Percentiles rank a stretch among this genome's conserved stretches.
Conservation (phyloP, 768 basidiomycete species). For the Fistulinella prunicolor region DNA sequence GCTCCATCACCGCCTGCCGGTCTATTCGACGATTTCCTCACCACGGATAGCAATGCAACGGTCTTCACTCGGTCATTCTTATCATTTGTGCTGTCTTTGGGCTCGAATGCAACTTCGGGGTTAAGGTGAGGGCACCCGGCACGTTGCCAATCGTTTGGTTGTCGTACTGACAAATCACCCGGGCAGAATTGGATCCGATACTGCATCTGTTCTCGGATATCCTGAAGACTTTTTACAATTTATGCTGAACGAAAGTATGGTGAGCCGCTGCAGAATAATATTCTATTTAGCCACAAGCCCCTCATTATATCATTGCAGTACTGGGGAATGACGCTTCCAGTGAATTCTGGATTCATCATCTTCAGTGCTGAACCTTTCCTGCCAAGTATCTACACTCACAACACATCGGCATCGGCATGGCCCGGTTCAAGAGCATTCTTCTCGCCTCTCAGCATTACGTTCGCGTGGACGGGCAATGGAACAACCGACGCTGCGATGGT, state of each 20-base stretch:
- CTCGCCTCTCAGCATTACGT: slow-evolving; percentile 47
- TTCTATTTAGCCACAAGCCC: not conserved
- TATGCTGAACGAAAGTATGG: slow-evolving; percentile 15
- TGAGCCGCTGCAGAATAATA: slow-evolving; percentile 6
- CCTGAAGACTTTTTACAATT: slow-evolving; percentile 15
- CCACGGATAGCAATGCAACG: not conserved
- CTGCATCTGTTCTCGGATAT: slow-evolving; percentile 24
- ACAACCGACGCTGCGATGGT: slow-evolving; percentile 40
- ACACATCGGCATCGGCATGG: not conserved
- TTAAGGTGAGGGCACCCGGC: slow-evolving; percentile 5
- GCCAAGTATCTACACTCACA: not conserved
- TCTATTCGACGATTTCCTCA: slow-evolving; percentile 28
- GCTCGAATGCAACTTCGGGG: not conserved
- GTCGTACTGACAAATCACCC: too few species aligned
- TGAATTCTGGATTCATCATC: not conserved
- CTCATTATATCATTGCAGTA: not conserved
- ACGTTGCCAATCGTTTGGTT: too few species aligned
- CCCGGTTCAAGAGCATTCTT: slow-evolving; percentile 16
- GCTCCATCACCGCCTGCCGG: slow-evolving; percentile 26
- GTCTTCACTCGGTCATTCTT: slow-evolving; percentile 14
- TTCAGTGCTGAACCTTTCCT: not conserved
- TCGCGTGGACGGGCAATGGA: slow-evolving; percentile 40
- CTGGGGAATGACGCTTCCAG: not conserved
- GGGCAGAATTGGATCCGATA: slow-evolving; percentile 21
- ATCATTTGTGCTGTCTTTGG: slow-evolving; percentile 10